These are phyloP conservation scores for Corymbia maculata DNA, from an alignment of 345 rosid species.

Conservation along the genomic window DNA sequence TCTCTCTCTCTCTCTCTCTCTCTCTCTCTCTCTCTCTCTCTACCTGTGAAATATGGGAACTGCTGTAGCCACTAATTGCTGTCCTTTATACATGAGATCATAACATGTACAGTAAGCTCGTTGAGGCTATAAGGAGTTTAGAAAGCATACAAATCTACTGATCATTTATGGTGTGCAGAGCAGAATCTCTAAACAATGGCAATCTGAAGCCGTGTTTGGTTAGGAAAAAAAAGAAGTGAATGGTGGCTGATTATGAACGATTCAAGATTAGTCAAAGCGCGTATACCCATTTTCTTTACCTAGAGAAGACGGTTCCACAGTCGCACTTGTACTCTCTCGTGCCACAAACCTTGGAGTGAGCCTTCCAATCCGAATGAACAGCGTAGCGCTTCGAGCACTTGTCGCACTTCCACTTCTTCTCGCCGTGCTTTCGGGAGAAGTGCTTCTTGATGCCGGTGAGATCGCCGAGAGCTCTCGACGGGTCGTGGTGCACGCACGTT, in stretches of 20 bases:
- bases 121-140: not conserved
- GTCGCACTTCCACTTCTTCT: slow-evolving; percentile 66
- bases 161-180: not conserved
- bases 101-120: not conserved
- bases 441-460: slow-evolving; percentile 66
- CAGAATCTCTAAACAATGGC: not conserved
- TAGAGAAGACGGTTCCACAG: slow-evolving; percentile 53
- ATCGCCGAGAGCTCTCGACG: slow-evolving; percentile 57
- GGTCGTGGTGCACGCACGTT: slow-evolving; percentile 46
- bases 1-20: not conserved
- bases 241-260: not conserved
- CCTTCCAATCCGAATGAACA: slow-evolving; percentile 63
- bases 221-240: not conserved
- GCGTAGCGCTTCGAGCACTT: slow-evolving; percentile 54
- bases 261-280: not conserved
- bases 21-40: not conserved
- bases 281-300: slow-evolving; percentile 11
- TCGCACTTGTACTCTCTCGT: slow-evolving; percentile 55
- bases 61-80: not conserved
- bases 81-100: not conserved
- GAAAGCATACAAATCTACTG: not conserved
- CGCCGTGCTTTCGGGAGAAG: slow-evolving; percentile 49
- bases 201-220: not conserved
- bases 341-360: slow-evolving; percentile 60
- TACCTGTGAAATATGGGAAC: not conserved